phyloP scores from a whole-genome alignment of 83 land plant species.

The Isoetes engelmannii region DNA sequence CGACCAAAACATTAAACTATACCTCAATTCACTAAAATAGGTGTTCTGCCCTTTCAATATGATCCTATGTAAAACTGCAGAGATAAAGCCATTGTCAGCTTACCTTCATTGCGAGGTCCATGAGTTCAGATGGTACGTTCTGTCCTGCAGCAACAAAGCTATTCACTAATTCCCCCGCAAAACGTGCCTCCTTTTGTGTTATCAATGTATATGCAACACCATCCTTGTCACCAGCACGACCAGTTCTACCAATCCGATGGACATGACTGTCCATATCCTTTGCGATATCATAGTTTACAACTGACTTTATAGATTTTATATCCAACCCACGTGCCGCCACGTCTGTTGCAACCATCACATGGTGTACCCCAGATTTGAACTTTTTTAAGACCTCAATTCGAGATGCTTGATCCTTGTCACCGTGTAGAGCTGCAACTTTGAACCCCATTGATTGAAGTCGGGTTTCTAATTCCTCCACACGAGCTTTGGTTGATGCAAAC shows the following conservation, averaged over 20 bases:
- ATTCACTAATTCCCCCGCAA: conserved; percentile 91
- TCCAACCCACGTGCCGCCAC: conserved; percentile 98
- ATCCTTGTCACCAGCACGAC: conserved; percentile 98
- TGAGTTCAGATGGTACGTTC: conserved; percentile 69
- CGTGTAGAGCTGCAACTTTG: conserved; percentile 91
- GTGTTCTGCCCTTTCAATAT: too few species aligned
- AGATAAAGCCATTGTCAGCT: too few species aligned
- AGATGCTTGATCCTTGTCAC: conserved; percentile 96
- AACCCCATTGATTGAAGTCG: conserved; percentile 56
- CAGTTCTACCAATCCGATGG: conserved; percentile 96
- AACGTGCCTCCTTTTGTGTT: conserved; percentile 84
- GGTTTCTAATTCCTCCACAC: conserved; percentile 86
- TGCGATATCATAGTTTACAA: conserved; percentile 91
- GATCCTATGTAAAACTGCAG: too few species aligned
- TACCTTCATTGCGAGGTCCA: conserved; percentile 99
- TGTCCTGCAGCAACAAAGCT: conserved; percentile 95
- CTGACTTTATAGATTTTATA: conserved; percentile 94
- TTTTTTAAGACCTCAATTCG: conserved; percentile 88
- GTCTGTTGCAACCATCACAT: conserved; percentile 94
- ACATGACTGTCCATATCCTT: conserved; percentile 98
- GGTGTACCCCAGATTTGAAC: conserved; percentile 72
- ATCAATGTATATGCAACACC: conserved; percentile 93
- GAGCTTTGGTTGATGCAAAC: conserved; percentile 82
- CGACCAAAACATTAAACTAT: too few species aligned
- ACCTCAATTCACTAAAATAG: too few species aligned